Evolutionary conservation across 495 filamentous ascomycete genomes (phyloP).

Genomic region (Hyaloscypha finlandica): DNA sequence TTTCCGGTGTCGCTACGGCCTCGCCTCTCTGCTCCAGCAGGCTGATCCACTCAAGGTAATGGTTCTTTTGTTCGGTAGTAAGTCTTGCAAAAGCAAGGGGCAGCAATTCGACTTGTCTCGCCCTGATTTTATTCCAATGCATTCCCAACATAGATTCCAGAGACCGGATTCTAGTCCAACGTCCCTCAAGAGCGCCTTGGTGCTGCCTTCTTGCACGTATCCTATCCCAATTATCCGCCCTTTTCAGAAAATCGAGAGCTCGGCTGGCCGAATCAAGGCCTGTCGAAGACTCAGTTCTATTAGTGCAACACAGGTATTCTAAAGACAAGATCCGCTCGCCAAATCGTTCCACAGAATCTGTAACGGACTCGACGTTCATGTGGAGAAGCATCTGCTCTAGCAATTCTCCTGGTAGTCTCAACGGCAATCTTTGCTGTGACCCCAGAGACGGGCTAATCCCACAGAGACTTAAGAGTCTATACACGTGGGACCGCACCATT

Average conservation of each 20-base stretch:
- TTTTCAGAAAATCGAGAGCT: background rate
- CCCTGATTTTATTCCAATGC: background rate
- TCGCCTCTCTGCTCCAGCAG: background rate
- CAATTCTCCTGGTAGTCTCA: background rate
- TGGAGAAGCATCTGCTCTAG: constrained; percentile 10
- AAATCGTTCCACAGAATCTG: constrained; percentile 6
- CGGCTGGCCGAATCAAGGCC: background rate
- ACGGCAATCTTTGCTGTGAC: background rate
- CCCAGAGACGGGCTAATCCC: constrained; percentile 8
- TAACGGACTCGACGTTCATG: constrained; percentile 16
- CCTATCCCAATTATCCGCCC: background rate
- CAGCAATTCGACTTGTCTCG: background rate
- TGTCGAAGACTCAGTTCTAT: background rate
- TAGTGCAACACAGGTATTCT: background rate
- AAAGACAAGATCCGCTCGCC: constrained; percentile 6
- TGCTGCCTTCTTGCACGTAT: background rate
- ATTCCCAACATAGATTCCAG: background rate
- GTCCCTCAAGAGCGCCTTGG: background rate
- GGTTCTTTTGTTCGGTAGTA: background rate
- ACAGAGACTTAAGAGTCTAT: constrained; percentile 22
- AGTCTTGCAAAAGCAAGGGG: background rate
- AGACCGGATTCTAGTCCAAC: background rate
- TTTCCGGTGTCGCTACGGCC: background rate
- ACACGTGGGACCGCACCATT: background rate
- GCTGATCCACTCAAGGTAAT: background rate